Percentiles rank a stretch among this genome's conserved stretches.
phyloP scores from a whole-genome alignment of 495 filamentous ascomycete species.

The Annulohypoxylon maeteangense region DNA sequence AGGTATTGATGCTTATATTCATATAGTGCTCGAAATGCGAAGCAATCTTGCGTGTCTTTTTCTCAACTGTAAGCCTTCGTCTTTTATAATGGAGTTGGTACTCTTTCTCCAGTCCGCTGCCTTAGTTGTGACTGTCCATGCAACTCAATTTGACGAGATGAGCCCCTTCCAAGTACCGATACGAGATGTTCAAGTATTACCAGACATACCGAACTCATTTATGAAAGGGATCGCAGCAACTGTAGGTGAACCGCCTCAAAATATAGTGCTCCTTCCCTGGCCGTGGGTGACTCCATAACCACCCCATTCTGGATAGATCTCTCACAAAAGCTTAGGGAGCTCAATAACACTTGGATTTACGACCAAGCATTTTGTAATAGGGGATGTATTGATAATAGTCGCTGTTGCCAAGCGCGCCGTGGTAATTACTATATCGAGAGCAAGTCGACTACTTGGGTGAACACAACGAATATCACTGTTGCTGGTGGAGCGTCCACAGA shows the following conservation, averaged over 20 bases:
- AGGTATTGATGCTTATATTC: too few relatives aligned
- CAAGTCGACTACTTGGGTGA: neutral
- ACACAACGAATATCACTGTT: neutral
- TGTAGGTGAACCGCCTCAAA: neutral
- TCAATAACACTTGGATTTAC: constrained; percentile 5
- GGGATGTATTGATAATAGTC: too few relatives aligned
- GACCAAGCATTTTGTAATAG: neutral
- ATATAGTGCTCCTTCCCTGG: neutral
- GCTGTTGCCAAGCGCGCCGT: neutral
- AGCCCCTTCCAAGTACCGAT: neutral
- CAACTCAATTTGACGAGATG: neutral
- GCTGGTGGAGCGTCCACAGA: neutral
- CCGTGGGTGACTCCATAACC: neutral
- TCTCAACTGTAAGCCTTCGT: neutral
- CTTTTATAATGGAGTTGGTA: neutral
- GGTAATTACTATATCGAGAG: neutral
- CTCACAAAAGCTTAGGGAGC: neutral
- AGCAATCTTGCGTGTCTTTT: too few relatives aligned
- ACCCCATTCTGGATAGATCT: neutral
- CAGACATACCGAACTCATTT: neutral
- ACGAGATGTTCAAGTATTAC: constrained; percentile 1
- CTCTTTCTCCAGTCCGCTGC: neutral
- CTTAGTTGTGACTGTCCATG: neutral
- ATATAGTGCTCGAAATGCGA: too few relatives aligned
- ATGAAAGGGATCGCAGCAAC: constrained; percentile 3